Base-by-base conservation (phyloP, 2,329 filamentous ascomycete species). In the Colletotrichum cereale region DNA sequence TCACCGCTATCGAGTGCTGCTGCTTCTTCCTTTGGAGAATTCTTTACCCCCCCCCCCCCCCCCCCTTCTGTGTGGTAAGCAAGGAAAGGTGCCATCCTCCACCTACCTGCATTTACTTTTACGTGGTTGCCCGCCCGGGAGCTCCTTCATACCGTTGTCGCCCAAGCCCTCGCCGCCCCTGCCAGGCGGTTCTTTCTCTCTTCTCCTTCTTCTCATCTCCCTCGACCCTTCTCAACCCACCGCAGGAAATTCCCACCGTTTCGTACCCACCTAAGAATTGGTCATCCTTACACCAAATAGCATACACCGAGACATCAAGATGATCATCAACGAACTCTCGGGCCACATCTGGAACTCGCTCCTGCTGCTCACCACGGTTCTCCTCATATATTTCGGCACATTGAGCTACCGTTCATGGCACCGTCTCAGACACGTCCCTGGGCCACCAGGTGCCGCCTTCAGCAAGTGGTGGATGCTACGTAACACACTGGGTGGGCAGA, bases 401-500 rank as follows among this genome's bases (percentile, higher is more conserved):
- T 53, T 73, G 71, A 71, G 52, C 48, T 74, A 74, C 67, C 66
- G 67, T 44, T 71, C 61, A n/a, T 81, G 80, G 79, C 75, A 77
- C 65, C 79, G 78, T 48, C 75, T 82, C 40, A 79, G 76, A 10
- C 79, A 82, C 63, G 70, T 82, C 29, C 80, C 79, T 0, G 80
- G 80, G 0, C 80, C 80, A 0, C 78, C 79, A 64, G 75, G 77
- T 73, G 79, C 78, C 14, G 76, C 76, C 18, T 75, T 81, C 57
- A 80, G 78, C 66, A 79, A 80, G 53, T 76, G 74, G 29, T 81
- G 80, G 79, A 77, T 81, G 72, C 73, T 79, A 74, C 73, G 73
- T 74, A 74, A 73, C 73, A 74, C 73, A 74, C 61, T 74, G 53
- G 64, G 71, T 74, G 73, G 73, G 58, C 67, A 71, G 66, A 74